These are phyloP conservation scores for Marvania coccoides DNA, from an alignment of 139 green algal genomes.

Conservation along the genomic window DNA sequence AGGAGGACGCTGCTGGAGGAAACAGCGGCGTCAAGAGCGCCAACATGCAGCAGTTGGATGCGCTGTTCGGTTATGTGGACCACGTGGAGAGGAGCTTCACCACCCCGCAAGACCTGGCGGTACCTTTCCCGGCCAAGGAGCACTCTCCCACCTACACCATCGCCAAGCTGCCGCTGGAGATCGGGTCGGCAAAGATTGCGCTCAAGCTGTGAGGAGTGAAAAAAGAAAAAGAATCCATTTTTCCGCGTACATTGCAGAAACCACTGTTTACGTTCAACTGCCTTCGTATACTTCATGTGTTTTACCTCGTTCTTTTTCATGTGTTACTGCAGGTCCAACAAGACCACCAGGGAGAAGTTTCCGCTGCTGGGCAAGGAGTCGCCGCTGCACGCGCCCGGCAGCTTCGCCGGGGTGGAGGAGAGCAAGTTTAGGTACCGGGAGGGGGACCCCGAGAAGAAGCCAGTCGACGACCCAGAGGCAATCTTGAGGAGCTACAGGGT, in stretches of 20 bases:
- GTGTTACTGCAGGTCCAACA: not conserved
- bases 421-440: not conserved
- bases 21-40: not conserved
- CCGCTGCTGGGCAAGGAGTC: not conserved
- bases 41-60: slow-evolving; percentile 15
- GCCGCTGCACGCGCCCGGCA: not conserved
- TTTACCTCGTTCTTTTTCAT: not conserved
- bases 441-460: not conserved
- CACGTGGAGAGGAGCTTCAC: not conserved
- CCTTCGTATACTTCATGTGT: too few species aligned
- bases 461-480: not conserved
- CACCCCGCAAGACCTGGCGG: not conserved
- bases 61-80: not conserved
- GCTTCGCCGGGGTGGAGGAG: not conserved
- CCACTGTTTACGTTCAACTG: too few species aligned
- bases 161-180: too few species aligned
- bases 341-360: slow-evolving; percentile 14
- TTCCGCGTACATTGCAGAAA: too few species aligned
- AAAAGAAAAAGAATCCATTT: too few species aligned
- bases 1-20: not conserved
- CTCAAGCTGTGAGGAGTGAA: too few species aligned
- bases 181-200: too few species aligned
- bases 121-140: not conserved
- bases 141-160: too few species aligned
- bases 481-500: too few species aligned